Percentiles rank a stretch among this genome's conserved stretches.
Evolutionary conservation across 495 filamentous ascomycete genomes (phyloP).

Genomic region (Penicillium psychrofluorescens): DNA sequence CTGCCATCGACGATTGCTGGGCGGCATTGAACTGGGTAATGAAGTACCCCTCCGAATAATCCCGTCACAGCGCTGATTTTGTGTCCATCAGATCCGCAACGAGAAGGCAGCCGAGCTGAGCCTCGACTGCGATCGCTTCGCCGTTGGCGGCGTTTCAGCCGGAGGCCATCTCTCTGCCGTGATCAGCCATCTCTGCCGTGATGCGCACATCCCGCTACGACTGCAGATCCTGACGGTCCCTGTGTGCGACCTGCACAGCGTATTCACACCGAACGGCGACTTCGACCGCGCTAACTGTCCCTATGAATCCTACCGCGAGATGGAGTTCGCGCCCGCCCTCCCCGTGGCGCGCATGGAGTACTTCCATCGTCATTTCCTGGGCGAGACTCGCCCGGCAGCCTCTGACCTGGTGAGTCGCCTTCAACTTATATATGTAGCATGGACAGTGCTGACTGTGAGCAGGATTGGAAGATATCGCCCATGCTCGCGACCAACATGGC

Average conservation of each 20-base stretch:
- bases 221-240: constrained; percentile 30
- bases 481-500: constrained; percentile 26
- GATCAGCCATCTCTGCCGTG: constrained; percentile 27
- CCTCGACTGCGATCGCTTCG: constrained; percentile 21
- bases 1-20: constrained; percentile 31
- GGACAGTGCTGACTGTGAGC: neutral
- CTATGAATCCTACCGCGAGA: constrained; percentile 33
- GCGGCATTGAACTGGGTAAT: constrained; percentile 34
- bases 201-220: constrained; percentile 25
- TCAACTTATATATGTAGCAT: neutral
- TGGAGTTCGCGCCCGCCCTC: constrained; percentile 29
- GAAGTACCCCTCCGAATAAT: neutral
- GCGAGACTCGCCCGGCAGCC: constrained; percentile 23
- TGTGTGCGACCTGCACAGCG: constrained; percentile 26
- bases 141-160: constrained; percentile 30
- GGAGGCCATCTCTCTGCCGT: constrained; percentile 34
- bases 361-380: constrained; percentile 31
- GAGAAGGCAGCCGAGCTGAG: constrained; percentile 26
- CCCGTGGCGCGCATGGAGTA: constrained; percentile 31
- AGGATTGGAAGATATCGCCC: constrained; percentile 37
- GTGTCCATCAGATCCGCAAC: constrained; percentile 19
- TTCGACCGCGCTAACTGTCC: constrained; percentile 29
- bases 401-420: constrained; percentile 20
- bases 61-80: neutral
- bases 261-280: constrained; percentile 25